Percentiles rank a stretch among this genome's conserved stretches.
phyloP scores from a whole-genome alignment of 2,329 filamentous ascomycete genomes.

The Knufia petricola region DNA sequence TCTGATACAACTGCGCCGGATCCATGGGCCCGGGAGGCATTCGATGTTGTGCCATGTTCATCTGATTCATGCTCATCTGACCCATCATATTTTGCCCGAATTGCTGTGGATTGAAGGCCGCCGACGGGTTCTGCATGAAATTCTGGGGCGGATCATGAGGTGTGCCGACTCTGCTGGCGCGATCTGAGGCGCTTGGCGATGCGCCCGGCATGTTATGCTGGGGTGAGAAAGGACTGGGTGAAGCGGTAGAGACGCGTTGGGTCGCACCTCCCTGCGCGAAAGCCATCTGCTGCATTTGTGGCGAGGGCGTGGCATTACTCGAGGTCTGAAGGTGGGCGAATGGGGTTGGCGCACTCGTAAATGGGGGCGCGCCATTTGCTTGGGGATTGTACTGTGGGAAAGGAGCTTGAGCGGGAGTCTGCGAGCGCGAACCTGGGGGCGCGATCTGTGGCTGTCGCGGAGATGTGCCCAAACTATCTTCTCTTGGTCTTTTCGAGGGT shows the following conservation, averaged over 20 bases:
- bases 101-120: slow-evolving; percentile 32
- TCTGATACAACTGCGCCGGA: slow-evolving; percentile 70
- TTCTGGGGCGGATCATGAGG: slow-evolving; percentile 55
- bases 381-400: slow-evolving; percentile 62
- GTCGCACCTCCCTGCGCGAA: slow-evolving; percentile 56
- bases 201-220: slow-evolving; percentile 63
- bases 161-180: slow-evolving; percentile 54
- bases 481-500: slow-evolving; percentile 76
- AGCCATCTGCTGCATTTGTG: slow-evolving; percentile 72
- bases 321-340: slow-evolving; percentile 80
- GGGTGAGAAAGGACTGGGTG: slow-evolving; percentile 82
- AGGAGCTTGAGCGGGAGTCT: slow-evolving; percentile 73
- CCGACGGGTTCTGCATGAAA: slow-evolving; percentile 48
- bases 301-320: slow-evolving; percentile 79
- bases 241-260: slow-evolving; percentile 79
- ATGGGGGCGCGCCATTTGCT: slow-evolving; percentile 52
- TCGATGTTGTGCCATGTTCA: slow-evolving; percentile 44
- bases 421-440: slow-evolving; percentile 74
- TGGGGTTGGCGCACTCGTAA: slow-evolving; percentile 52
- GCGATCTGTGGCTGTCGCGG: slow-evolving; percentile 66
- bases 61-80: slow-evolving; percentile 26
- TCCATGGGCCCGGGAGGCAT: slow-evolving; percentile 50
- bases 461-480: slow-evolving; percentile 76
- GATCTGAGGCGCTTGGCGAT: slow-evolving; percentile 68
- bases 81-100: slow-evolving; percentile 34